Evolutionary conservation across 2,329 filamentous ascomycete genomes (phyloP).

Genomic region (Didymella segeticola): DNA sequence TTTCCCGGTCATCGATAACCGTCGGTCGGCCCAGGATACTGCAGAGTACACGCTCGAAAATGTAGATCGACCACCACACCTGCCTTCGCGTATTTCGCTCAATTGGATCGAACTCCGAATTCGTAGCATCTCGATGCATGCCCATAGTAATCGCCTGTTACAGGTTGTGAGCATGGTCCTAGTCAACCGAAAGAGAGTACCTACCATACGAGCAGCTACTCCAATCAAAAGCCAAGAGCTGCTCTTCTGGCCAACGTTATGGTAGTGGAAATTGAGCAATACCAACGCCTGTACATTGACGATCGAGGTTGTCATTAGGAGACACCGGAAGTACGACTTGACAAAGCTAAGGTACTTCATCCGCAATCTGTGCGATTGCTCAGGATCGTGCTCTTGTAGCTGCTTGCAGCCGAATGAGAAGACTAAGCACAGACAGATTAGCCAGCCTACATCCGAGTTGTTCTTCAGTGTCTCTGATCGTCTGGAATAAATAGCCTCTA

Average conservation of each 20-base stretch:
- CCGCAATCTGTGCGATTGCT: conserved; percentile 26
- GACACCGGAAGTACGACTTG: conserved; percentile 45
- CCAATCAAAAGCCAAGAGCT: conserved; percentile 52
- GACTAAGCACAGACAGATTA: conserved; percentile 52
- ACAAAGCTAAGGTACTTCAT: conserved; percentile 38
- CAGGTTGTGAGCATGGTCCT: background rate
- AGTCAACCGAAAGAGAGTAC: background rate
- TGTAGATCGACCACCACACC: conserved; percentile 39
- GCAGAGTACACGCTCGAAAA: conserved; percentile 35
- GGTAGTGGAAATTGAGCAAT: conserved; percentile 52
- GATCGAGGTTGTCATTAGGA: conserved; percentile 49
- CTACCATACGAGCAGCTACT: conserved; percentile 49
- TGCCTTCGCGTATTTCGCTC: conserved; percentile 35
- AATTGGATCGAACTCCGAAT: conserved; percentile 47
- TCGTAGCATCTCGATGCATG: conserved; percentile 53
- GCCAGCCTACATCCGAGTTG: conserved; percentile 51
- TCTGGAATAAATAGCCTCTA: conserved; percentile 50
- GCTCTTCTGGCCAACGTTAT: conserved; percentile 53
- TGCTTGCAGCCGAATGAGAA: conserved; percentile 52
- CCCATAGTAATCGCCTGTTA: conserved; percentile 51
- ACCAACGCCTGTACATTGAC: conserved; percentile 54
- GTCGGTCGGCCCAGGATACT: conserved; percentile 36
- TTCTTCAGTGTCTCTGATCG: conserved; percentile 27
- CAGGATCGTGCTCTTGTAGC: conserved; percentile 41
- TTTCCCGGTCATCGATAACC: conserved; percentile 35